Evolutionary conservation across 768 basidiomycete species (phyloP), one percentile per base, ranked within the genome.

Genomic region (Leccinum subtestaceum): DNA sequence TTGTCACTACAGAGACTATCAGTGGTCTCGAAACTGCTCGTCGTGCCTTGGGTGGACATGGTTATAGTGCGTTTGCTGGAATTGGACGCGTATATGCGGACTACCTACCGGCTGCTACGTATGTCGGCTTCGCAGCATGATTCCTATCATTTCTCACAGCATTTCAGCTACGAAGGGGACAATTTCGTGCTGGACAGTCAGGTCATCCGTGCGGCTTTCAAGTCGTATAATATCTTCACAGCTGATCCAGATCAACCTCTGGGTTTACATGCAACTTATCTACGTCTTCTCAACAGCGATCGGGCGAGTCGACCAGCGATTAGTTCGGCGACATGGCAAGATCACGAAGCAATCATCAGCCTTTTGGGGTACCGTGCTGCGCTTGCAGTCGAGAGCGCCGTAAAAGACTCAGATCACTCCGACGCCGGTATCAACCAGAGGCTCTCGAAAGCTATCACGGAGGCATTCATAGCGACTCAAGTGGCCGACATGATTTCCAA

Each of bases 121-220:
- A 65, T 10, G 82, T 75, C 23, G 43, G 23, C 25, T 49, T 19
- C 13, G 36, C 21, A 4, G 50, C n/a, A 15, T 17, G 17, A 36
- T 27, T 9, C 34, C 25, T 15, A 6, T 45, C 1, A 45, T 38
- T 31, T 3, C 21, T 65, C 45, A 67, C 32, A 40, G 17, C 32
- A 10, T 46, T 0, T 6, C 60, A 88, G 87, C 2, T 90, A 82
- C 61, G 89, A 91, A 74, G 89, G 89, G 13, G 90, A 92, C 66
- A 91, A 92, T 67, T 91, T 81, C 60, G 86, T 91, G 5, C 78
- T 92, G 11, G 86, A 89, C 63, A 79, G 83, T 51, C 90, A 92
- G 71, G 88, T 89, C 34, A 83, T 88, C 34, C 82, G 88, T 23
- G 83, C 87, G 0, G 87, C 87, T 3, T 72, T 89, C 29, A 91